These are phyloP conservation scores for Malus fusca DNA, from an alignment of 306 rosid species.

Conservation along the genomic window DNA sequence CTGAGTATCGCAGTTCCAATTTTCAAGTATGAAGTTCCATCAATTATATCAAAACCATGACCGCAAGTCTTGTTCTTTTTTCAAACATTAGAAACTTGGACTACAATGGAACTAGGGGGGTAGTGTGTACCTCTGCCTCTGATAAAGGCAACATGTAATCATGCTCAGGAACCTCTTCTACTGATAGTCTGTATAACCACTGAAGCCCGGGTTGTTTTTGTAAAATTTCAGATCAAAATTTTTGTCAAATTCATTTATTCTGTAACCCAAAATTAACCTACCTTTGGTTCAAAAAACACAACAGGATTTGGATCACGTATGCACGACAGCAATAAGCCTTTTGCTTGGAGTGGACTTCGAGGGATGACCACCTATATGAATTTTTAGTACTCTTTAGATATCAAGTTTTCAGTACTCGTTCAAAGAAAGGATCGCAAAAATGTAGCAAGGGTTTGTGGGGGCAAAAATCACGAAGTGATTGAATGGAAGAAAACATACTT, in stretches of 20 bases:
- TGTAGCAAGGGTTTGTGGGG: too few relatives aligned
- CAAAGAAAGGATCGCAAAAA: neutral
- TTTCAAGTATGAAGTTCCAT: neutral
- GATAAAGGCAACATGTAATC: conserved; percentile 89
- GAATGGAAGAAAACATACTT: conserved; percentile 41
- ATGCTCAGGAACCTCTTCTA: conserved; percentile 88
- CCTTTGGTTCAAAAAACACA: conserved; percentile 95
- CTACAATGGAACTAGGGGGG: neutral
- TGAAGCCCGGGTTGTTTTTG: conserved; percentile 21
- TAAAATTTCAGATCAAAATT: conserved; percentile 4
- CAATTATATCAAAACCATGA: neutral
- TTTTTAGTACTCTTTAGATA: conserved; percentile 5
- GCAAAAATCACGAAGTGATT: neutral
- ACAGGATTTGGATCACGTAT: conserved; percentile 91
- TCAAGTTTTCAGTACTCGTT: neutral
- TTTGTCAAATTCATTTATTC: neutral
- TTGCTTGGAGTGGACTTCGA: conserved; percentile 86
- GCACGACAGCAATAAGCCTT: conserved; percentile 79
- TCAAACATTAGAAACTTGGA: neutral
- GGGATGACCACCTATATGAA: conserved; percentile 83
- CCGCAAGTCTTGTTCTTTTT: neutral
- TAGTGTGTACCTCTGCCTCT: conserved; percentile 69
- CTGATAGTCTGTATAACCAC: conserved; percentile 96
- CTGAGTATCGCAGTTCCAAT: conserved; percentile 31
- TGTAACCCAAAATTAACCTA: conserved; percentile 13